phyloP scores from a whole-genome alignment of 2,329 filamentous ascomycete genomes.

The Hymenotorrendiella dingleyae region DNA sequence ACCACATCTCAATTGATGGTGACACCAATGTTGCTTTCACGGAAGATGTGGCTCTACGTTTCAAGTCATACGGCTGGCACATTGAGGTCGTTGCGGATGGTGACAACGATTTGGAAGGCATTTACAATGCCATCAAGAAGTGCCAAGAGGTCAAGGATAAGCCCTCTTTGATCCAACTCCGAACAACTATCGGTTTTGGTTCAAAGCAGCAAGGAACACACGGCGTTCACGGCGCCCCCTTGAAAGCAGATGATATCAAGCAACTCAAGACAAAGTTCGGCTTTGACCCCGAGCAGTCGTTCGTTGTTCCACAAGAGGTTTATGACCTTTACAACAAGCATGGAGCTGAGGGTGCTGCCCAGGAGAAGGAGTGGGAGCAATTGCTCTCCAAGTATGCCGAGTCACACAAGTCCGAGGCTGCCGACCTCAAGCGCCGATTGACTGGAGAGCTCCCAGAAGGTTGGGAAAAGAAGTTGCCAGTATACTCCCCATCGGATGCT shows the following conservation, averaged over 20 bases:
- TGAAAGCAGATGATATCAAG: slow-evolving; percentile 92
- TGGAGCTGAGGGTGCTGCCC: slow-evolving; percentile 76
- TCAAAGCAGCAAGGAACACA: slow-evolving; percentile 89
- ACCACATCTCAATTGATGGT: slow-evolving; percentile 93
- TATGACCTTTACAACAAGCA: slow-evolving; percentile 88
- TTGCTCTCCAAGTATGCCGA: slow-evolving; percentile 80
- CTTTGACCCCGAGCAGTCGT: slow-evolving; percentile 90
- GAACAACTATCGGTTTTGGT: slow-evolving; percentile 94
- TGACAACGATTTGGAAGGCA: slow-evolving; percentile 79
- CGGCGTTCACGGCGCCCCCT: slow-evolving; percentile 90
- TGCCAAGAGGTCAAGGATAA: slow-evolving; percentile 88
- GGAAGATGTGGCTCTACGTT: slow-evolving; percentile 90
- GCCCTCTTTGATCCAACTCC: slow-evolving; percentile 93
- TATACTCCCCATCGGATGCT: slow-evolving; percentile 79
- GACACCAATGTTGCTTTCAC: slow-evolving; percentile 96
- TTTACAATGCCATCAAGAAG: slow-evolving; percentile 82
- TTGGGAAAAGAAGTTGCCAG: slow-evolving; percentile 90
- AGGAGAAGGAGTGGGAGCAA: slow-evolving; percentile 92
- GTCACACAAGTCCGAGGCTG: slow-evolving; percentile 71
- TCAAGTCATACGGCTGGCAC: slow-evolving; percentile 98
- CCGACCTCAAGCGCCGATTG: slow-evolving; percentile 76
- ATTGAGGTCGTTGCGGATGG: slow-evolving; percentile 77
- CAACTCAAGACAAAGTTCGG: slow-evolving; percentile 92
- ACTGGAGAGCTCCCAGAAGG: slow-evolving; percentile 82
- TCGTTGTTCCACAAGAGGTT: slow-evolving; percentile 89